Conservation (phyloP, 805 yeast genomes). For the Kodamaea leandrae region DNA sequence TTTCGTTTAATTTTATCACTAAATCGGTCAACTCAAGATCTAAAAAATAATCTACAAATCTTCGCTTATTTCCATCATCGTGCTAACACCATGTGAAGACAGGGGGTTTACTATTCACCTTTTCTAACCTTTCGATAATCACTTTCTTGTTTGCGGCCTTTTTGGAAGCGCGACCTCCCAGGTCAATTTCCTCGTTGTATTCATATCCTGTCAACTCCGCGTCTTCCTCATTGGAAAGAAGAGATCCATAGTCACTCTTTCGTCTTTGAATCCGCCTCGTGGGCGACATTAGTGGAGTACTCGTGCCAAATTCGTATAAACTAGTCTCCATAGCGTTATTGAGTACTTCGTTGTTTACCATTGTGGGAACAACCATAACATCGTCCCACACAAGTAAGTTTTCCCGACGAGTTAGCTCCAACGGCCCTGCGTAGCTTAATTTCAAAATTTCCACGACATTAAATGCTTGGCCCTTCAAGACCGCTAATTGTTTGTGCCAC, state of each 20-base stretch:
- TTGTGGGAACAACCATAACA: constrained; percentile 52
- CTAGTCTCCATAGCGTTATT: constrained; percentile 40
- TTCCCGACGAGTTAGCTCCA: constrained; percentile 60
- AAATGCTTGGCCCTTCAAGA: constrained; percentile 75
- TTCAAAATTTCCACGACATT: constrained; percentile 67
- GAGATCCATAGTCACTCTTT: constrained; percentile 5
- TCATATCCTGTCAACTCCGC: constrained; percentile 12
- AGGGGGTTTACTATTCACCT: constrained; percentile 55
- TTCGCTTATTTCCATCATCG: not conserved
- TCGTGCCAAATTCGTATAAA: constrained; percentile 17
- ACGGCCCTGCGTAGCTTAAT: constrained; percentile 57
- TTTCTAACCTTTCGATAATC: constrained; percentile 58
- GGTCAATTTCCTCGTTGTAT: constrained; percentile 8
- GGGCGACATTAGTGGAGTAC: constrained; percentile 2
- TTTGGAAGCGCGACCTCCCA: not conserved
- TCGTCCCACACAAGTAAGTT: constrained; percentile 61
- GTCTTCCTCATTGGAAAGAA: constrained; percentile 1
- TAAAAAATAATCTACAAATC: too few relatives aligned
- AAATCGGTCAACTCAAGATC: too few relatives aligned
- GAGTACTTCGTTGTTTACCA: constrained; percentile 26
- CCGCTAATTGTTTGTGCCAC: constrained; percentile 68
- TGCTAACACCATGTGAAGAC: constrained; percentile 64
- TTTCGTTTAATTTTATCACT: too few relatives aligned
- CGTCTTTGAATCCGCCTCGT: not conserved
- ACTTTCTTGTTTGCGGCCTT: constrained; percentile 35